phyloP scores from a whole-genome alignment of 177 flowering plant genomes.

The Tripterygium wilfordii region DNA sequence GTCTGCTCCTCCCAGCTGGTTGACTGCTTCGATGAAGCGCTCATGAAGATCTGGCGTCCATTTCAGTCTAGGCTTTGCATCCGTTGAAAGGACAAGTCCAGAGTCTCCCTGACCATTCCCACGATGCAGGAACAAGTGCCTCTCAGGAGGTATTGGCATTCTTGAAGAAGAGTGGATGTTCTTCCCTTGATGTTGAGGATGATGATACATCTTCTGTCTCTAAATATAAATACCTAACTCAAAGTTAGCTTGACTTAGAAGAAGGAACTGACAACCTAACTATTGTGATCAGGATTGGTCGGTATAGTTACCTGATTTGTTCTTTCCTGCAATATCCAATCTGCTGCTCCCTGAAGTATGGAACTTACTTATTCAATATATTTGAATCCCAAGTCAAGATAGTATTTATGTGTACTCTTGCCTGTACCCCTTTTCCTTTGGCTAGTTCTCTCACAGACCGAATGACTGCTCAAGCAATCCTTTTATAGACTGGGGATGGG shows the following conservation, averaged over 20 bases:
- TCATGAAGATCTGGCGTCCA: constrained; percentile 97
- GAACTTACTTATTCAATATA: constrained; percentile 14
- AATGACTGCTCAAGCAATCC: constrained; percentile 18
- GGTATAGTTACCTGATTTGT: constrained; percentile 9
- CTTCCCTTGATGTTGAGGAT: constrained; percentile 55
- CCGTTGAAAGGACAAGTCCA: constrained; percentile 92
- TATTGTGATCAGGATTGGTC: neutral
- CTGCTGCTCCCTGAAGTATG: constrained; percentile 3
- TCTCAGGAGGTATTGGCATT: constrained; percentile 52
- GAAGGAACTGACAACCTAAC: constrained; percentile 4
- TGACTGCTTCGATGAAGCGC: constrained; percentile 83
- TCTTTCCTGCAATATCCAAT: constrained; percentile 6
- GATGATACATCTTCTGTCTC: constrained; percentile 66
- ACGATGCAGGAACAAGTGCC: constrained; percentile 66
- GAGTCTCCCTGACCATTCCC: constrained; percentile 67
- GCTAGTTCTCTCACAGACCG: constrained; percentile 22
- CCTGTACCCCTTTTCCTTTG: constrained; percentile 19
- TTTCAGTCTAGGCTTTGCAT: constrained; percentile 93
- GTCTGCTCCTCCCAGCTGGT: constrained; percentile 98
- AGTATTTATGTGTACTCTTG: constrained; percentile 5
- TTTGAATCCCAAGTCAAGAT: constrained; percentile 10
- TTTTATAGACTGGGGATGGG: constrained; percentile 39
- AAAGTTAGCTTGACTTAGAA: neutral
- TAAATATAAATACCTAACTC: neutral
- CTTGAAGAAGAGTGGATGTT: constrained; percentile 50